Evolutionary conservation across 345 rosid species (phyloP), one percentile per base, ranked within the genome.

Genomic region (Laguncularia racemosa): DNA sequence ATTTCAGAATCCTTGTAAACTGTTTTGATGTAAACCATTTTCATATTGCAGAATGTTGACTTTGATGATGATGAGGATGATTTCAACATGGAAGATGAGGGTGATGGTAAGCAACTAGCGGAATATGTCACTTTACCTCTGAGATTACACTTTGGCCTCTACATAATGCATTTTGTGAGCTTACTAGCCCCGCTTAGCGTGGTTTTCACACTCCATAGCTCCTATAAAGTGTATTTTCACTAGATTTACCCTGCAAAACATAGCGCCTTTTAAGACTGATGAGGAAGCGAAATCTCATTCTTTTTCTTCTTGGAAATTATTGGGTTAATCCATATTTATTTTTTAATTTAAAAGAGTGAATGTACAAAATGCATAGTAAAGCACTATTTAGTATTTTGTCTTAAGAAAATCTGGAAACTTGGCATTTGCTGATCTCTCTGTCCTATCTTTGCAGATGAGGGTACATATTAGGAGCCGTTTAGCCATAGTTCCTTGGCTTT

Each of bases 31-130:
- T 19, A 19, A 55, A n/a, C 46, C 43, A 28, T 12, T 48, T 48
- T 40, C 13, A 44, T 21, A 33, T 64, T 44, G n/a, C 81, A 80
- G 84, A 73, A 73, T 19, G 45, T 60, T 19, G 79, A 76, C 28
- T 80, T 76, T 53, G 84, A 80, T 43, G 84, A 79, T 14, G 84
- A 79, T 43, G 81, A 79, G 20, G 84, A 80, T 0, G 81, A 80
- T 66, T 73, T 50, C 46, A 80, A 80, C 67, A 56, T 68, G 75
- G 77, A 63, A 8, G 79, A 71, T 13, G 79, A 57, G 49, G 52
- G 53, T 33, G 74, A 76, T 38, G 79, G 84, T 80, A 70, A 50
- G 74, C 15, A 17, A 28, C 44, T 60, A 33, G 40, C 40, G 7
- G 40, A 4, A 4, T 33, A 33, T 33, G 4, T 7, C 40, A 7